Base-by-base conservation (phyloP, 192 early-diverging fungal species). In the Spizellomyces sp. region DNA sequence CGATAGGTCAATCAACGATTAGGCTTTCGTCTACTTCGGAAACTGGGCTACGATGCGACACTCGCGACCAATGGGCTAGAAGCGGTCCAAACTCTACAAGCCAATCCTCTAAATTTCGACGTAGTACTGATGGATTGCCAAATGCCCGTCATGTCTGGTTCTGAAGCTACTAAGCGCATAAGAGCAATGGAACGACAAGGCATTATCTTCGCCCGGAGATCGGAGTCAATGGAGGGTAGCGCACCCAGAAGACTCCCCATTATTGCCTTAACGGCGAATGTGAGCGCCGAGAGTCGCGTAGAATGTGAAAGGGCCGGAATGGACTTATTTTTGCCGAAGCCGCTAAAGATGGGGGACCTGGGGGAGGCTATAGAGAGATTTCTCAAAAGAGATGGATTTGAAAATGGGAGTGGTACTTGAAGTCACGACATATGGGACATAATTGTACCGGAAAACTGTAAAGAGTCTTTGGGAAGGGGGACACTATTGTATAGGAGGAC, bases 131-230 rank as follows among this genome's bases (percentile, higher is more conserved):
- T 65, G 64, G 64, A 65, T 65, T 52, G 64, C 36, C 59, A 61
- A 27, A 65, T 65, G 64, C 64, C 64, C 64, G 45, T 67, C 48
- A 67, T 67, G 66, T 67, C 66, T 22, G 66, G 66, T 9, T 14
- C 15, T 15, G 66, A 67, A 7, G 47, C 66, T 9, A 21, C 66
- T 5, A 17, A 21, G 15, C 17, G 52, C 50, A 67, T 67, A 48
- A 14, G 66, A 14, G 66, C 9, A 17, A 27, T 67, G 5, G 66
- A 67, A 64, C 36, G 12, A 64, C 27, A 61, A 41, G 59, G 59
- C 19, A 14, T 14, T 17, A 4, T 54, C 14, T 54, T 54, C 4
- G 50, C 17, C 50, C 50, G 50, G 50, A 54, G 17, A 12, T 2
- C 50, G 17, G 50, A n/a, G 14, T 54, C 50, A 12, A 12, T 54